Conservation (phyloP, 2,329 filamentous ascomycete species). For the Nigrograna mackinnonii region DNA sequence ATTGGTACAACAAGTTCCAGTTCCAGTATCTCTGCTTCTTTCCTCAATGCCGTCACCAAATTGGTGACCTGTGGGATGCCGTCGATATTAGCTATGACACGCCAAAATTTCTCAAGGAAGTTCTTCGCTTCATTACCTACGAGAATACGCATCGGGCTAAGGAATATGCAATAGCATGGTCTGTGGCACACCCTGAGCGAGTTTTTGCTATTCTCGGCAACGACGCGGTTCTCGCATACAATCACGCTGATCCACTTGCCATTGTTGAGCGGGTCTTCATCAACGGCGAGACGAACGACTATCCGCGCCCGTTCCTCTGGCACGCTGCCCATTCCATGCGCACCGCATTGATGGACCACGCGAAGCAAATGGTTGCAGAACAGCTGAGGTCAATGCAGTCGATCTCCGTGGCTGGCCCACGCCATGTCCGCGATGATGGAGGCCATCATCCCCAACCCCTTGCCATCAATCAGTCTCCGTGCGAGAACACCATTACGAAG, state of each 20-base stretch:
- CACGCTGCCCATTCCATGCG: conserved; percentile 29
- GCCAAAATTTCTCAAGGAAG: conserved; percentile 25
- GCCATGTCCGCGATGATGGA: too few species aligned
- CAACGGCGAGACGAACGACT: conserved; percentile 21
- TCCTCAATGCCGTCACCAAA: conserved; percentile 23
- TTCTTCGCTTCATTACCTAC: conserved; percentile 28
- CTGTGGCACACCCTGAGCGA: conserved; percentile 19
- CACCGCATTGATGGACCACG: conserved; percentile 11
- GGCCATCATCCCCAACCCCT: too few species aligned
- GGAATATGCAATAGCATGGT: conserved; percentile 26
- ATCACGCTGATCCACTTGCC: conserved; percentile 17
- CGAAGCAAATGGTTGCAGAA: conserved; percentile 4
- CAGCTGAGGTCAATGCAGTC: too few species aligned
- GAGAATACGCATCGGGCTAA: conserved; percentile 23
- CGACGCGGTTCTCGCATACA: conserved; percentile 18
- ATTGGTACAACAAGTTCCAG: conserved; percentile 26
- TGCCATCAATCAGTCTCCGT: too few species aligned
- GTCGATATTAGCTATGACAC: conserved; percentile 36
- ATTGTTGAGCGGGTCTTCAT: conserved; percentile 34
- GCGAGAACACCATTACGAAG: too few species aligned
- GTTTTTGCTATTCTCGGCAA: conserved; percentile 17
- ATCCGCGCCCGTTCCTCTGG: conserved; percentile 32
- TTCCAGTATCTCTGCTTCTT: conserved; percentile 29
- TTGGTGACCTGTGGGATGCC: conserved; percentile 38
- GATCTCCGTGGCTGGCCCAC: too few species aligned